phyloP scores from a whole-genome alignment of 108 stramenopile species.

The Pseudonitzschia multistriata region DNA sequence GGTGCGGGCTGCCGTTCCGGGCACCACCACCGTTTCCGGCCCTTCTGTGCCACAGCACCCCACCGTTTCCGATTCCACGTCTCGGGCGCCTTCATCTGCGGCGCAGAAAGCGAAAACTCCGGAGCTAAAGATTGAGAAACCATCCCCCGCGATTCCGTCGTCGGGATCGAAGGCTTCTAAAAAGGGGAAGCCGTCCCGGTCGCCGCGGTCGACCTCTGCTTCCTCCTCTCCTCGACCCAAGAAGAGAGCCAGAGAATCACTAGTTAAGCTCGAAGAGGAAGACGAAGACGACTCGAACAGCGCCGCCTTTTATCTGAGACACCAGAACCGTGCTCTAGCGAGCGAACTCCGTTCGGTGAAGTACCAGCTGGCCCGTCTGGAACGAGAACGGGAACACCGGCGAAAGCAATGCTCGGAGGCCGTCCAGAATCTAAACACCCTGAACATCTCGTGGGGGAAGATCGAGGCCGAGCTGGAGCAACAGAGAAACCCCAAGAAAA shows the following conservation, averaged over 20 bases:
- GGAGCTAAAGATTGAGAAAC: background rate
- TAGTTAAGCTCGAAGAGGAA: conserved; percentile 35
- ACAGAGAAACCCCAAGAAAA: background rate
- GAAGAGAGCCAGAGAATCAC: conserved; percentile 35
- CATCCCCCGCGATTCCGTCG: background rate
- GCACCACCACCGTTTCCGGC: background rate
- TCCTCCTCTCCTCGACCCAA: conserved; percentile 34
- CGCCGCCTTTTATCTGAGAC: conserved; percentile 64
- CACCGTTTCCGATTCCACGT: background rate
- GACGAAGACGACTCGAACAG: conserved; percentile 56
- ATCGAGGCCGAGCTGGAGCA: conserved; percentile 43
- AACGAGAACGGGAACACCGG: conserved; percentile 66
- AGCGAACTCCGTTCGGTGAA: conserved; percentile 64
- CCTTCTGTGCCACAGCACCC: background rate
- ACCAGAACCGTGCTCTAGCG: conserved; percentile 76
- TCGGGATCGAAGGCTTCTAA: background rate
- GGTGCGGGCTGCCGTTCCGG: background rate
- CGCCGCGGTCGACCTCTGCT: conserved; percentile 7
- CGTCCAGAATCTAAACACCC: conserved; percentile 29
- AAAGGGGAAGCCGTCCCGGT: background rate
- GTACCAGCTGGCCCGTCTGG: conserved; percentile 48
- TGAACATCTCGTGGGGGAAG: conserved; percentile 47
- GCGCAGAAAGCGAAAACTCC: background rate
- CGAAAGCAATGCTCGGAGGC: conserved; percentile 60
- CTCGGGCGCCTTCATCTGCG: conserved; percentile 3